Base-by-base conservation (phyloP, 495 filamentous ascomycete species). In the Trichoderma asperelloides region DNA sequence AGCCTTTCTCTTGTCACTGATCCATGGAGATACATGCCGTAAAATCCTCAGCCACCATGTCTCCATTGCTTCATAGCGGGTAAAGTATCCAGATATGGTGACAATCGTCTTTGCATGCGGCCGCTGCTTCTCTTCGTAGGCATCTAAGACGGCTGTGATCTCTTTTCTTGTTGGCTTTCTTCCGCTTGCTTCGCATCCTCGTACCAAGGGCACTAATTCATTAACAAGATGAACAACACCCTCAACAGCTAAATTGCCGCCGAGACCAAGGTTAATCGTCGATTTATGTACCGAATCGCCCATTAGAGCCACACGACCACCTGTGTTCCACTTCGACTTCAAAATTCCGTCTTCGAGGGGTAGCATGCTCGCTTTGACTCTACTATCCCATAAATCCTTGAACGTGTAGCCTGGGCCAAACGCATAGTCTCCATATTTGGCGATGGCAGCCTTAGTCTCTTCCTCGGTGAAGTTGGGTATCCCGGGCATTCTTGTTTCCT, bases 1-100 rank as follows among this genome's bases (percentile, higher is more conserved):
- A 3, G 65, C 65, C 47, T 66, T 66, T 13, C 47, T 57, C 30
- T 57, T 49, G 28, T 66, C 65, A 16, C 65, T 45, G 28, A 74
- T 0, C 62, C 68, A 63, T 0, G 67, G 49, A 21, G 71, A 40
- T 13, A 69, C 16, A 0, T 62, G 23, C 12, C 62, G 62, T 5
- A 65, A 45, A 25, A 45, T 5, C 63, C 66, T 70, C 57, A 70
- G 16, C 69, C 70, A 71, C 45, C 33, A 65, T 9, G 70, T 66
- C n/a, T 74, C 70, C 71, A 71, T 74, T 11, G 73, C 51, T 28
- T 74, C 71, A 49, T 71, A 74, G 5, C 69, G 68, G 4, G 70
- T 74, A 2, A 65, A 8, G 1, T 66, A 66, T 37, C 63, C 27
- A 4, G 73, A 73, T n/a, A 67, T 16, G 2, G 27, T 30, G 3